These are phyloP conservation scores for Rubroboletus pulcherrimus DNA, from an alignment of 768 basidiomycete species.

Conservation along the genomic window DNA sequence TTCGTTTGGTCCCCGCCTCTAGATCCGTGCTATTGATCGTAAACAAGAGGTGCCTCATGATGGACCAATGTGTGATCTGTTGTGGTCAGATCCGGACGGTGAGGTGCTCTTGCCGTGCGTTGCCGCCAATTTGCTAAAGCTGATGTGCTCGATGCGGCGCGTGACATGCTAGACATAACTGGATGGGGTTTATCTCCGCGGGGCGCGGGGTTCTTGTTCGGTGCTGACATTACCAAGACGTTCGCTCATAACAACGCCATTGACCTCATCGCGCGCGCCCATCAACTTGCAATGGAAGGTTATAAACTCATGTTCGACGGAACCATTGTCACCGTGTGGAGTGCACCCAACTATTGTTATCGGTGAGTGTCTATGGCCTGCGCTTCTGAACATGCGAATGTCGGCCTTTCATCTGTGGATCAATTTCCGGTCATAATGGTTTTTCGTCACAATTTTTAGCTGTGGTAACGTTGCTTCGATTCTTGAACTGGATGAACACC, in stretches of 20 bases:
- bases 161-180: conserved; percentile 57
- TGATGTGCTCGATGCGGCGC: conserved; percentile 19
- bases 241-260: conserved; percentile 92
- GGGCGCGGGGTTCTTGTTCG: conserved; percentile 94
- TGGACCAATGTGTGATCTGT: conserved; percentile 95
- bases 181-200: conserved; percentile 98
- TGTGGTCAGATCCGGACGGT: conserved; percentile 99
- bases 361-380: conserved; percentile 51
- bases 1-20: conserved; percentile 16
- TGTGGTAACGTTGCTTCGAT: conserved; percentile 97
- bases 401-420: conserved; percentile 14
- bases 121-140: conserved; percentile 13
- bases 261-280: conserved; percentile 93
- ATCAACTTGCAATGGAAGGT: conserved; percentile 98
- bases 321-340: conserved; percentile 96
- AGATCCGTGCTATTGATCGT: conserved; percentile 93
- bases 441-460: conserved; percentile 37
- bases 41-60: conserved; percentile 99
- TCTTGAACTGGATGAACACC: conserved; percentile 87
- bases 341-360: conserved; percentile 97
- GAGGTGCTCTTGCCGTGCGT: conserved; percentile 12
- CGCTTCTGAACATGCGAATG: conserved; percentile 12
- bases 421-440: conserved; percentile 24
- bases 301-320: conserved; percentile 97
- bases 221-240: conserved; percentile 82